Evolutionary conservation across 441 rosid genomes (phyloP), one percentile per base, ranked within the genome.

Genomic region (Metrosideros polymorpha): DNA sequence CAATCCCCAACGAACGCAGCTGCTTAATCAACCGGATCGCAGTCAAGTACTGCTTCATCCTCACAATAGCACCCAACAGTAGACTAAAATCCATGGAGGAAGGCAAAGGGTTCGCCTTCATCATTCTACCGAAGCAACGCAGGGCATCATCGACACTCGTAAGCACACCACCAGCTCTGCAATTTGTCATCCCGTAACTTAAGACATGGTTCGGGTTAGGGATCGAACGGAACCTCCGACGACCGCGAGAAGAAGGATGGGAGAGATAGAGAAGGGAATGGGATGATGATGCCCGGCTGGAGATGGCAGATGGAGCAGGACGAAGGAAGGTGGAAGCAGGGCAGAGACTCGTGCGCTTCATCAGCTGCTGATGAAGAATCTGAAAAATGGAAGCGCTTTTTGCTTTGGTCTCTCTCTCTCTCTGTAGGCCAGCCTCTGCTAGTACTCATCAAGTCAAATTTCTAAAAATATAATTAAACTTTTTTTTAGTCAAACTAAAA

Each of bases 261-360:
- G 35, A 19, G 19, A 1, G 1, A 57, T 0, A n/a, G 19, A 59
- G 66, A 6, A 59, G 0, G 19, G 35, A 57, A 57, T 0, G 66
- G 66, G 66, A 57, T 27, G 30, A 47, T 47, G 49, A 5, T 0
- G 61, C 27, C 61, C 3, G 18, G 15, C 35, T 3, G 3, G 1
- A 61, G 75, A 61, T 61, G 12, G 39, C 24, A 61, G 75, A 0
- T 30, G 42, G 24, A 61, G 71, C 71, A 4, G 12, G 75, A 61
- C 5, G 55, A 53, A 7, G 3, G 71, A 61, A 4, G 42, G 29
- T 12, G 66, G 42, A 61, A 61, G 39, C 39, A 61, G 1, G 71
- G 71, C 39, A 61, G 22, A 61, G 1, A 30, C 9, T 30, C 6
- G 71, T 2, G 2, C 39, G 3, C 22, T 59, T 61, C 71, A 61